Evolutionary conservation across 495 filamentous ascomycete genomes (phyloP).

Genomic region (Amniculicola lignicola): DNA sequence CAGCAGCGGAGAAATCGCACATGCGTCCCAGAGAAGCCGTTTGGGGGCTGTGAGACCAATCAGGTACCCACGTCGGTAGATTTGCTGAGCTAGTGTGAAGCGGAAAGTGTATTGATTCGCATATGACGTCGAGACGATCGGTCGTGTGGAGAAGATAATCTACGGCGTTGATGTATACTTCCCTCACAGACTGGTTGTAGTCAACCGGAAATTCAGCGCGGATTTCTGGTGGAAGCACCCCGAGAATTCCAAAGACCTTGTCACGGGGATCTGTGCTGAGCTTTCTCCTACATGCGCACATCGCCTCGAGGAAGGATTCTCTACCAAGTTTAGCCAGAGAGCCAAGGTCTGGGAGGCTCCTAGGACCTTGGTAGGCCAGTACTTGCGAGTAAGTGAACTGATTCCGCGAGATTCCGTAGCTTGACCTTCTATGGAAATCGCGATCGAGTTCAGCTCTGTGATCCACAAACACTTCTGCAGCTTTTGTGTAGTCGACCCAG

Average conservation of each 20-base stretch:
- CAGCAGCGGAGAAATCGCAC: slow-evolving; percentile 33
- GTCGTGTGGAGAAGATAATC: slow-evolving; percentile 35
- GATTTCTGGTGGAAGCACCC: slow-evolving; percentile 23
- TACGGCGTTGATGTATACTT: slow-evolving; percentile 38
- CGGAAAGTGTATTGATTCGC: slow-evolving; percentile 23
- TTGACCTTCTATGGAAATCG: slow-evolving; percentile 2
- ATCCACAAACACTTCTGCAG: slow-evolving; percentile 9
- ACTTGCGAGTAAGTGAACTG: slow-evolving; percentile 9
- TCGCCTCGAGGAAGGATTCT: slow-evolving; percentile 5
- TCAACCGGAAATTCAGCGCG: slow-evolving; percentile 30
- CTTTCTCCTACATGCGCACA: slow-evolving; percentile 15
- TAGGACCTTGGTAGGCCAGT: slow-evolving; percentile 19
- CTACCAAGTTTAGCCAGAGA: not conserved
- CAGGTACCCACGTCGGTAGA: slow-evolving; percentile 35
- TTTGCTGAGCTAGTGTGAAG: slow-evolving; percentile 14
- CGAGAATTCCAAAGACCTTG: slow-evolving; percentile 15
- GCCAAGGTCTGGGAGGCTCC: slow-evolving; percentile 9
- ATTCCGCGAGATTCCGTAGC: not conserved
- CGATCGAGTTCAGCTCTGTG: slow-evolving; percentile 9
- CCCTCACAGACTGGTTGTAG: slow-evolving; percentile 33
- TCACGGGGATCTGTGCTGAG: slow-evolving; percentile 18
- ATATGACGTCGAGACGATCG: slow-evolving; percentile 27
- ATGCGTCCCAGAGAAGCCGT: slow-evolving; percentile 19
- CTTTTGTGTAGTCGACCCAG: slow-evolving; percentile 18
- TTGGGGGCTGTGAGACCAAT: slow-evolving; percentile 38